These are phyloP conservation scores for Aspergillus bridgeri DNA, from an alignment of 495 filamentous ascomycete genomes.

Conservation along the genomic window DNA sequence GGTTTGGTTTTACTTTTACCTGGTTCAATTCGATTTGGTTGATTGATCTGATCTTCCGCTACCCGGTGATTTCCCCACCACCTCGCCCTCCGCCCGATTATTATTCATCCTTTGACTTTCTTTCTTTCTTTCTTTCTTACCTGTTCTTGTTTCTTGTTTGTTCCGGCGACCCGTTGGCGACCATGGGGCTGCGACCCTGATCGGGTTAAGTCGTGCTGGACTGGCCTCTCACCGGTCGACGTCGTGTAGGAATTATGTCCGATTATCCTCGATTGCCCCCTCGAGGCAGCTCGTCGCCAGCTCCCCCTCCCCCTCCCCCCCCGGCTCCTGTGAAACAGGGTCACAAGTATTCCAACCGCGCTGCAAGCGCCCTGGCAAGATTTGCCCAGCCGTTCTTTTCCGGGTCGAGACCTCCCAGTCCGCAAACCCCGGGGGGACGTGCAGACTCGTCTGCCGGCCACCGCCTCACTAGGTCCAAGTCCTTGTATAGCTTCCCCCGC, in stretches of 20 bases:
- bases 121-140: too few species aligned
- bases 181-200: slow-evolving; percentile 17
- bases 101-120: slow-evolving; percentile 1
- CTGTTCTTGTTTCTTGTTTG: slow-evolving; percentile 5
- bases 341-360: slow-evolving; percentile 47
- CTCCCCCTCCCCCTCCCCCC: slow-evolving; percentile 49
- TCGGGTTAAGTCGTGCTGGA: slow-evolving; percentile 16
- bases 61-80: background rate
- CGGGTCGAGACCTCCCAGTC: slow-evolving; percentile 53
- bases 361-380: slow-evolving; percentile 53
- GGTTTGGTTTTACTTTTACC: background rate
- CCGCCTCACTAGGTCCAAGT: slow-evolving; percentile 42
- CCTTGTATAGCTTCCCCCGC: slow-evolving; percentile 25
- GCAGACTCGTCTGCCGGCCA: slow-evolving; percentile 29
- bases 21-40: too few species aligned
- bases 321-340: slow-evolving; percentile 47
- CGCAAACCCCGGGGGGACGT: slow-evolving; percentile 33
- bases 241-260: slow-evolving; percentile 34
- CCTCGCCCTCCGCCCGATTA: too few species aligned
- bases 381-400: slow-evolving; percentile 58
- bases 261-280: slow-evolving; percentile 37
- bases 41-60: too few species aligned
- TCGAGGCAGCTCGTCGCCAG: slow-evolving; percentile 27
- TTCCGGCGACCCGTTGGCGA: slow-evolving; percentile 2
- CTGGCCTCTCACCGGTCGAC: slow-evolving; percentile 5